Conservation (phyloP, 169 alveolate species). For the Cryptosporidium viatorum region DNA sequence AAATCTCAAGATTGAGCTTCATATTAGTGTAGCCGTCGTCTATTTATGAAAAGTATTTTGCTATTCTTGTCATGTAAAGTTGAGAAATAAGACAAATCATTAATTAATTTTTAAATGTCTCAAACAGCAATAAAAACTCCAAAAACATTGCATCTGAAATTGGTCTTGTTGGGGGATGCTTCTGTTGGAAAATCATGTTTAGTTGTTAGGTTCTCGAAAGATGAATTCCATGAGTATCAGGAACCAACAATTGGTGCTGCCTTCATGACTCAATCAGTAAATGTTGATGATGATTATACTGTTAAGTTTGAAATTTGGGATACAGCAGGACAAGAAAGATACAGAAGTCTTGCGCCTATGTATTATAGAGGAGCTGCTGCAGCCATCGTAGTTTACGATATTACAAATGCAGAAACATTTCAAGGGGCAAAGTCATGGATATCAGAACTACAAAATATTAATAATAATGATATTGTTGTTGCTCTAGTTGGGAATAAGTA, state of each 20-base stretch:
- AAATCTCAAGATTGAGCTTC: not conserved
- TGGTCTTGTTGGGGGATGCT: conserved; percentile 91
- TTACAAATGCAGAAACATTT: conserved; percentile 87
- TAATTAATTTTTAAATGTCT: conserved; percentile 38
- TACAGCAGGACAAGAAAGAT: conserved; percentile 89
- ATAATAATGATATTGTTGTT: conserved; percentile 84
- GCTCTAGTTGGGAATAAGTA: conserved; percentile 91
- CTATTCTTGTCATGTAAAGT: not conserved
- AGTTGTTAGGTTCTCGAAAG: conserved; percentile 86
- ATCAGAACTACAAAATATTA: conserved; percentile 85
- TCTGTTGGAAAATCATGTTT: conserved; percentile 93
- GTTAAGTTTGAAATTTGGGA: conserved; percentile 91
- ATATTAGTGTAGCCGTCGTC: not conserved
- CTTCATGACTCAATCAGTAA: conserved; percentile 89
- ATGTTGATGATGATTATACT: conserved; percentile 78
- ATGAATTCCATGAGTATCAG: conserved; percentile 86
- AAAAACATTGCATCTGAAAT: conserved; percentile 82
- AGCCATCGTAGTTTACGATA: conserved; percentile 92
- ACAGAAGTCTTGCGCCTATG: conserved; percentile 89
- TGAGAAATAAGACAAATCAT: not conserved
- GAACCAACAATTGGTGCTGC: conserved; percentile 95
- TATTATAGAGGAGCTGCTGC: conserved; percentile 93
- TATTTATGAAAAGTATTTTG: not conserved
- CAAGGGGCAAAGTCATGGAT: conserved; percentile 91
- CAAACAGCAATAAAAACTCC: conserved; percentile 60